Evolutionary conservation across 352 stramenopile species (phyloP).

Genomic region (Blastocystis sp.): DNA sequence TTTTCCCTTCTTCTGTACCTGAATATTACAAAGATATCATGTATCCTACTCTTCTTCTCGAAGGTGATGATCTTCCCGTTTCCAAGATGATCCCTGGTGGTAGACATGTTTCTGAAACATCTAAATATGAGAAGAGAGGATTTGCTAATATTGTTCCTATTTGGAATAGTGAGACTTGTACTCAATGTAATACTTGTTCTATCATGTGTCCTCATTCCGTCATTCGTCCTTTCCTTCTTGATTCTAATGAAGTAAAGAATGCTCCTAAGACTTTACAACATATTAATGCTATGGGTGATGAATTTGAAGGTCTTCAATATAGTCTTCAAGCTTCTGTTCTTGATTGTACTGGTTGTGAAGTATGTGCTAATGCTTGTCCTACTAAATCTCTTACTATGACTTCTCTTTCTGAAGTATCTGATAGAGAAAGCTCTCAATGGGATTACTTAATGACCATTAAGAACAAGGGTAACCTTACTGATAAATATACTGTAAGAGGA

Average conservation of each 20-base stretch:
- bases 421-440: conserved; percentile 45
- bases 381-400: conserved; percentile 47
- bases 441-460: conserved; percentile 46
- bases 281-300: conserved; percentile 42
- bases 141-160: conserved; percentile 42
- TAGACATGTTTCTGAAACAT: conserved; percentile 44
- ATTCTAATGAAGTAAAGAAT: conserved; percentile 45
- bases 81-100: conserved; percentile 47
- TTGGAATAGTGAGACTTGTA: conserved; percentile 44
- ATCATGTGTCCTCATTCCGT: conserved; percentile 49
- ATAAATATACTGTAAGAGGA: conserved; percentile 48
- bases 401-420: conserved; percentile 44
- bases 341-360: conserved; percentile 51
- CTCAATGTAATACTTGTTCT: conserved; percentile 52
- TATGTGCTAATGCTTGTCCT: conserved; percentile 49
- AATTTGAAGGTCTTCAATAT: conserved; percentile 48
- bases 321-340: conserved; percentile 47
- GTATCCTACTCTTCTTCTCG: conserved; percentile 42
- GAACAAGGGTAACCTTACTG: conserved; percentile 46
- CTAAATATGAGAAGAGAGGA: conserved; percentile 46
- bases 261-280: conserved; percentile 47
- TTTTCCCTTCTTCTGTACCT: conserved; percentile 45
- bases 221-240: conserved; percentile 50
- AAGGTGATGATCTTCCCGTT: conserved; percentile 48
- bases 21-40: conserved; percentile 48